Evolutionary conservation across 2,329 filamentous ascomycete genomes (phyloP), one percentile per base, ranked within the genome.

Genomic region (Exophiala spinifera): DNA sequence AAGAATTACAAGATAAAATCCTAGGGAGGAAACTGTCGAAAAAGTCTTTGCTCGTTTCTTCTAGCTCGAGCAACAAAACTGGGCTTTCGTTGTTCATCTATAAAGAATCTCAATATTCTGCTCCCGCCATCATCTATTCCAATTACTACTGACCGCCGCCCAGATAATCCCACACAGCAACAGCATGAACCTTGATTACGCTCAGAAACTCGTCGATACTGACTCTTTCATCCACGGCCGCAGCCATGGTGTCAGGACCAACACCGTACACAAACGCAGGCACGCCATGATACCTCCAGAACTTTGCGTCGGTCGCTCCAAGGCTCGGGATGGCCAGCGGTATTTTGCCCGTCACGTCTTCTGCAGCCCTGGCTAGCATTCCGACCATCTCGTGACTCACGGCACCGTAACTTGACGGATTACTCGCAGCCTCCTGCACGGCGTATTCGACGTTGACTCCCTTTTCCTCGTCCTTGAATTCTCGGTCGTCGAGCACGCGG

Each of bases 301-400:
- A 69, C 55, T 76, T 74, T 48, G 69, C 72, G 46, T 74, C 70
- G 1, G 72, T 75, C 1, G 70, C 72, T 10, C 71, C 72, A 33
- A 74, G 59, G 7, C 64, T 67, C 3, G 70, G 69, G 34, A 74
- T 70, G 0, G 67, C 65, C 10, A 69, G 49, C 1, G 71, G 69
- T 36, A 52, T 56, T 23, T 57, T 55, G 13, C 65, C 59, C 5
- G 60, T 61, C 3, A 70, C 53, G 1, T 54, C 48, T 51, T 65
- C 60, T 1, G 68, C 67, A 49, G 68, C 66, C 7, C 61, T 44
- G 19, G 65, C 61, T 31, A 69, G 54, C 15, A 63, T 55, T 11
- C 49, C 56, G 2, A 70, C 65, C 53, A 74, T 66, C 3, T 66
- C 62, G 49, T 73, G 71, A 34, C 69, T 63, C 11, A 66, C 65